Conservation (phyloP, 2,329 filamentous ascomycete species). For the Botrytis squamosa region DNA sequence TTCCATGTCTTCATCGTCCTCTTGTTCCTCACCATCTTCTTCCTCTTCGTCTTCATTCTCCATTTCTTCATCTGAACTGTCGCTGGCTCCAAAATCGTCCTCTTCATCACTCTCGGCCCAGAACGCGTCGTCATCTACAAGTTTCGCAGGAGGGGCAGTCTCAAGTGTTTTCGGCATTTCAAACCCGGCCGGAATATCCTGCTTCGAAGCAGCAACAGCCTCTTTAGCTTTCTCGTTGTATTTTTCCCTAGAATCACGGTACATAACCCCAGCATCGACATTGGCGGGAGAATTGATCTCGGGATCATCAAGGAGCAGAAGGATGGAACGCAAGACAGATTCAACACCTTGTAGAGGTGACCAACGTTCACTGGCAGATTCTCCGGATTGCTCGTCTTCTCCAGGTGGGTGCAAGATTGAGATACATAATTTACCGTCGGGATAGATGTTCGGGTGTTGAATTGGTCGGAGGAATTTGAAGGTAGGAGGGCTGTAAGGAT, state of each 20-base stretch:
- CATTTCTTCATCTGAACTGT: slow-evolving; percentile 60
- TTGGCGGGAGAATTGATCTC: slow-evolving; percentile 94
- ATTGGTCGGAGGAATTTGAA: slow-evolving; percentile 82
- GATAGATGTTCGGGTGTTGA: slow-evolving; percentile 91
- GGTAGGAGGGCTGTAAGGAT: slow-evolving; percentile 83
- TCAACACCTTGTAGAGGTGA: slow-evolving; percentile 91
- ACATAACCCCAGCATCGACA: slow-evolving; percentile 85
- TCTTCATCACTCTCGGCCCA: slow-evolving; percentile 77
- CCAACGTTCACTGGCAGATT: slow-evolving; percentile 88
- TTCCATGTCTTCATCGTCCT: slow-evolving; percentile 42
- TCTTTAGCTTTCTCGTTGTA: slow-evolving; percentile 71
- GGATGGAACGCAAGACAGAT: slow-evolving; percentile 87
- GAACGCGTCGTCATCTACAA: slow-evolving; percentile 74
- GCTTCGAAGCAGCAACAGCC: slow-evolving; percentile 70
- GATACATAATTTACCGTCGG: slow-evolving; percentile 88
- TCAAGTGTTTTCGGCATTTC: slow-evolving; percentile 76
- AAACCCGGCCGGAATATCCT: slow-evolving; percentile 76
- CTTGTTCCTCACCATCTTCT: slow-evolving; percentile 56
- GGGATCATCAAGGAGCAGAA: slow-evolving; percentile 88
- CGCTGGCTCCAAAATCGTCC: slow-evolving; percentile 75
- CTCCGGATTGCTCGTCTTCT: slow-evolving; percentile 89
- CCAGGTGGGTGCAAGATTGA: slow-evolving; percentile 93
- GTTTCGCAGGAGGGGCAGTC: slow-evolving; percentile 59
- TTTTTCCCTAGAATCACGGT: slow-evolving; percentile 66
- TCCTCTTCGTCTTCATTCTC: slow-evolving; percentile 54